Percentiles rank a stretch among this genome's conserved stretches.
Conservation (phyloP, 129 eudicot species). For the Chrysanthemum makinoi region DNA sequence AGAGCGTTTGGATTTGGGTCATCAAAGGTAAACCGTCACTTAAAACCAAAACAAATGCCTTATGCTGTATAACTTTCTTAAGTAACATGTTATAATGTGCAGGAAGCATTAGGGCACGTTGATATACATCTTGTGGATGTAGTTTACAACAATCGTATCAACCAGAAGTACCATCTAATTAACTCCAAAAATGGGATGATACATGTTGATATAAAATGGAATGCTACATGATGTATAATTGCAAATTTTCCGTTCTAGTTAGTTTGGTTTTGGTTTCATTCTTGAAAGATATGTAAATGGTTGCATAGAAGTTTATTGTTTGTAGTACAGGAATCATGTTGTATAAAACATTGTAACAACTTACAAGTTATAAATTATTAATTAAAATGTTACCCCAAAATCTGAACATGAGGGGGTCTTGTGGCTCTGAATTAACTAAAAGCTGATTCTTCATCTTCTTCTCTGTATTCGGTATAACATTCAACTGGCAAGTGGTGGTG, state of each 20-base stretch:
- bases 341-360: slow-evolving; percentile 9
- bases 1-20: slow-evolving; percentile 34
- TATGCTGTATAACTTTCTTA: not conserved
- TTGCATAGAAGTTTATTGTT: slow-evolving; percentile 11
- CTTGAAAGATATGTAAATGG: slow-evolving; percentile 9
- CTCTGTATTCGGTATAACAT: no score
- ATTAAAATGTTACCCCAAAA: no score
- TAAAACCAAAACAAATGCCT: not conserved
- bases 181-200: slow-evolving; percentile 52
- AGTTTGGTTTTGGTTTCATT: slow-evolving; percentile 6
- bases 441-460: no score
- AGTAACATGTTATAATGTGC: not conserved
- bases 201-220: slow-evolving; percentile 52
- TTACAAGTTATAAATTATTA: no score
- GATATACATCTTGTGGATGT: slow-evolving; percentile 59
- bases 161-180: slow-evolving; percentile 54
- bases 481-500: no score
- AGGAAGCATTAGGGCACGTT: slow-evolving; percentile 62
- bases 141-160: slow-evolving; percentile 52
- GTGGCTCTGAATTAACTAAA: no score
- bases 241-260: slow-evolving; percentile 4
- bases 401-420: no score
- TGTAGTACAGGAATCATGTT: slow-evolving; percentile 5
- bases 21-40: slow-evolving; percentile 40
- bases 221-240: slow-evolving; percentile 32